Evolutionary conservation across 495 filamentous ascomycete genomes (phyloP), one percentile per base, ranked within the genome.

Genomic region (Melanomma pulvis-pyrius): DNA sequence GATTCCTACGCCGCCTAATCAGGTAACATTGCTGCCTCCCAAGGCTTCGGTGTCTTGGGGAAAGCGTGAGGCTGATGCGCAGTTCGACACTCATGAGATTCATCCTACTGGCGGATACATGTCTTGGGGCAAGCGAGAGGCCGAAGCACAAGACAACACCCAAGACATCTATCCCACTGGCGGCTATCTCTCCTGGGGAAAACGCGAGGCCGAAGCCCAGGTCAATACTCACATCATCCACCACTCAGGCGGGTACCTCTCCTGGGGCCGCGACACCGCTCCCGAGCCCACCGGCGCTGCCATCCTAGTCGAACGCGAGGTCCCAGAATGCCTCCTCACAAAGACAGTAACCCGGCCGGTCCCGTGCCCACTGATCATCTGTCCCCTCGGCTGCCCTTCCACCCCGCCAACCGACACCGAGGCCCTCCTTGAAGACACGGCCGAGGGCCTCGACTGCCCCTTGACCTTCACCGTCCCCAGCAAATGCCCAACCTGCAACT

Each of bases 121-220:
- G 22, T 57, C 51, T 1, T 63, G 60, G 60, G 60, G 48, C 53
- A 54, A 65, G 53, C 62, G 62, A 24, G 62, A 65, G 24, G 54
- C 61, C 53, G 61, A 57, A 12, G 46, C 63, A 17, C 52, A 59
- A 19, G 54, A 36, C 13, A 36, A 64, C 5, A 50, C 52, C 6
- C 44, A 52, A n/a, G 44, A n/a, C 9, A 34, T 22, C 24, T 44
- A 36, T 21, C 52, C 52, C 5, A 58, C 25, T 1, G 32, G 21
- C 7, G 53, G 28, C 26, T 28, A 47, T 21, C 13, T 58, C 2
- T 47, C 50, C 41, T 69, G 67, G 67, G 48, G 49, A 21, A 66
- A 66, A 39, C 60, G 59, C 21, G 48, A 50, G 24, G 54, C 61
- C 53, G 61, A 57, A 12, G 46, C 63, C 25, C 52, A 59, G 15